A percentile compares a stretch with the other conserved stretches of the same genome.
phyloP scores from a whole-genome alignment of 768 basidiomycete genomes.

The Mycena floridula region DNA sequence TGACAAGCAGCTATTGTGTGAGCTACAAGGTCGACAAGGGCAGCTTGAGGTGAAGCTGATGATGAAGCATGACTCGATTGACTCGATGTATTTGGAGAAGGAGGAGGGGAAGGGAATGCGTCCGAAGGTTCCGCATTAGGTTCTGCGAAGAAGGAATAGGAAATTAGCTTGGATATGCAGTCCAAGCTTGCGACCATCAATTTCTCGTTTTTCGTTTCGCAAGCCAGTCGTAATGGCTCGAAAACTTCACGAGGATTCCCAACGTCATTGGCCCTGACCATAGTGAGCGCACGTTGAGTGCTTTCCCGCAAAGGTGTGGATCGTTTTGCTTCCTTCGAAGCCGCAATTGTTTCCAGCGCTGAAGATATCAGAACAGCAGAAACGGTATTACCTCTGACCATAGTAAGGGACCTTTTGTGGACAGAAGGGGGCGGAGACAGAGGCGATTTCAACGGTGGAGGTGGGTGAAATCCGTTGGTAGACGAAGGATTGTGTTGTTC shows the following conservation, averaged over 20 bases:
- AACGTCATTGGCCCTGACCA: conserved; percentile 71
- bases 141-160: conserved; percentile 94
- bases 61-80: too few species aligned
- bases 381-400: conserved; percentile 65
- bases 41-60: conserved; percentile 47
- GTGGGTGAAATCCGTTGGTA: background rate
- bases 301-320: conserved; percentile 78
- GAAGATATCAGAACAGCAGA: conserved; percentile 78
- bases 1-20: conserved; percentile 93
- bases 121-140: conserved; percentile 31
- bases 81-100: conserved; percentile 36
- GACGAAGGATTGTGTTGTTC: too few species aligned
- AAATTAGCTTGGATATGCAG: conserved; percentile 95
- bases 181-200: conserved; percentile 96
- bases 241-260: conserved; percentile 83
- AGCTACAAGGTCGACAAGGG: conserved; percentile 88
- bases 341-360: conserved; percentile 79
- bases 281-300: conserved; percentile 74
- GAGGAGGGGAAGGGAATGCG: conserved; percentile 68
- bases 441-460: background rate
- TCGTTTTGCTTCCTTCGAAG: conserved; percentile 85
- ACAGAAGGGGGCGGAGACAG: conserved; percentile 11
- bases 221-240: conserved; percentile 92
- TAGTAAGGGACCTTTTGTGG: conserved; percentile 56
- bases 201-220: conserved; percentile 91